A percentile compares a stretch with the other conserved stretches of the same genome.
phyloP scores from a whole-genome alignment of 176 grass and related monocot species.

The Melocanna baccifera region DNA sequence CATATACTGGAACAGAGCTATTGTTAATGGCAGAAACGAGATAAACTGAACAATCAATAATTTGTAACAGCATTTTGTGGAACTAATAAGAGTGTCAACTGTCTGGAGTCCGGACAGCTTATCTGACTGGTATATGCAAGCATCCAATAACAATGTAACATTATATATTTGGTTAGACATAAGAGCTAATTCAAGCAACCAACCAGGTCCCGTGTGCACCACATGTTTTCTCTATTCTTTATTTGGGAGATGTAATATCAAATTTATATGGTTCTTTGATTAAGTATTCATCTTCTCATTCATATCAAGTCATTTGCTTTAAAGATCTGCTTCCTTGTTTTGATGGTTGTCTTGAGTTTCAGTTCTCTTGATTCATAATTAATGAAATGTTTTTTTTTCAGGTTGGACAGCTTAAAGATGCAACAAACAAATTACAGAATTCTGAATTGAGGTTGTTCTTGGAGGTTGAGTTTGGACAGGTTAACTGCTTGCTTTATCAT shows the following conservation, averaged over 20 bases:
- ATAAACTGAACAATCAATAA: background rate
- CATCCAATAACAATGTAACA: background rate
- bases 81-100: background rate
- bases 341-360: background rate
- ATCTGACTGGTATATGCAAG: background rate
- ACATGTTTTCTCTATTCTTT: background rate
- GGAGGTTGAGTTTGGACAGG: constrained; percentile 62
- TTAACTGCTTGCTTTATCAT: constrained; percentile 33
- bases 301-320: background rate
- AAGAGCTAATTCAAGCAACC: background rate
- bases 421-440: constrained; percentile 51
- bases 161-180: background rate
- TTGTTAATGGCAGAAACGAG: background rate
- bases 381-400: constrained; percentile 18
- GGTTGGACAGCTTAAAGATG: constrained; percentile 74
- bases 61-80: background rate
- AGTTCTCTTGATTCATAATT: constrained; percentile 16
- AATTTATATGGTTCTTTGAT: background rate
- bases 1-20: background rate
- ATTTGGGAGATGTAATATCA: background rate
- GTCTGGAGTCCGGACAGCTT: background rate
- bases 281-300: background rate
- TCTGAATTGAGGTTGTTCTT: constrained; percentile 84
- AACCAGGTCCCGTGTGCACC: background rate
- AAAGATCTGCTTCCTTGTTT: background rate